Evolutionary conservation across 108 stramenopile genomes (phyloP).

Genomic region (Fistulifera pelliculosa): DNA sequence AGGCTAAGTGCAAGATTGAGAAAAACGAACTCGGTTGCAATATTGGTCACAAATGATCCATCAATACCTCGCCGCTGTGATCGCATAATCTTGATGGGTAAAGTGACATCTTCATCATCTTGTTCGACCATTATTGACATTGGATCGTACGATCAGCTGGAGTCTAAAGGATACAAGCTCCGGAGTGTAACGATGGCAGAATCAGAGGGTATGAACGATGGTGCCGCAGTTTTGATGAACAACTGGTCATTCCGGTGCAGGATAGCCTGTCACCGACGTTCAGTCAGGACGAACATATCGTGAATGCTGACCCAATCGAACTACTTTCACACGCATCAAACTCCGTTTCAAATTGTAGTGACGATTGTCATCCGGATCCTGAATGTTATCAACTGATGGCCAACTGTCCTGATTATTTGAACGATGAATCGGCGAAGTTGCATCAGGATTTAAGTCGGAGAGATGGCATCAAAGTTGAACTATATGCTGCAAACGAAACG

Average conservation of each 20-base stretch:
- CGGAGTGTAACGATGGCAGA: slow-evolving; percentile 14
- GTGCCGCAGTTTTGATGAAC: slow-evolving; percentile 3
- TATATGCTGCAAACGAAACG: no score
- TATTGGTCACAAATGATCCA: slow-evolving; percentile 77
- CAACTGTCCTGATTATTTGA: slow-evolving; percentile 26
- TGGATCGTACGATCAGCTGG: slow-evolving; percentile 66
- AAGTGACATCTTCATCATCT: slow-evolving; percentile 15
- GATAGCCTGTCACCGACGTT: no score
- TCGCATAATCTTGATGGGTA: slow-evolving; percentile 63
- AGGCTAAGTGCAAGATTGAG: slow-evolving; percentile 40
- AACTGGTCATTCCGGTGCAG: no score
- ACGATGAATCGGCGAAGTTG: slow-evolving; percentile 4
- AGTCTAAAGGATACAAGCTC: slow-evolving; percentile 55
- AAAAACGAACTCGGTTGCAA: slow-evolving; percentile 39
- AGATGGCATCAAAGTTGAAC: no score
- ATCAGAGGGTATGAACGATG: slow-evolving; percentile 6
- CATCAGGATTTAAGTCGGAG: no score
- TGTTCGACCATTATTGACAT: slow-evolving; percentile 57
- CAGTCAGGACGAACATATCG: background rate
- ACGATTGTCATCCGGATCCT: slow-evolving; percentile 52
- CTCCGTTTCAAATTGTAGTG: background rate
- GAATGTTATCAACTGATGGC: slow-evolving; percentile 31
- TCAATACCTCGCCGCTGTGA: slow-evolving; percentile 70
- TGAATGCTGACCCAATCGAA: background rate
- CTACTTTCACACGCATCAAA: background rate